A percentile compares a stretch with the other conserved stretches of the same genome.
Evolutionary conservation across 73 alveolate genomes (phyloP).

Genomic region (Blepharisma stoltei): DNA sequence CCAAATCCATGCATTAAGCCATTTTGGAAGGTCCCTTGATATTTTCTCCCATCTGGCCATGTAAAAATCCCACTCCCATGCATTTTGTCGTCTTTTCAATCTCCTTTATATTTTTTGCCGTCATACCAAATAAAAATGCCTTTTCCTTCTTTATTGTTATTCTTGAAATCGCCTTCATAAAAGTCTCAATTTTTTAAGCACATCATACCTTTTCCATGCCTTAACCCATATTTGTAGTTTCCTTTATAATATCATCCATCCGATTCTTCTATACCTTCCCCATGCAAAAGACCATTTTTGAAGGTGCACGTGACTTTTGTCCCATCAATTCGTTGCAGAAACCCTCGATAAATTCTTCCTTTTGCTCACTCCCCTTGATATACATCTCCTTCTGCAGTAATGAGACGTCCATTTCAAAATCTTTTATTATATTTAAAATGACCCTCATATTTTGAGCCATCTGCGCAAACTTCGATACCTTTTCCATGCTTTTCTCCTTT

Average conservation of each 20-base stretch:
- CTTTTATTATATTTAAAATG: too few species aligned
- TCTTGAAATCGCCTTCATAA: slow-evolving; percentile 54
- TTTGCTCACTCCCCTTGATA: too few species aligned
- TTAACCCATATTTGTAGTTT: slow-evolving; percentile 44
- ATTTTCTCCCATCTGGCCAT: slow-evolving; percentile 72
- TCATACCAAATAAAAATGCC: slow-evolving; percentile 57
- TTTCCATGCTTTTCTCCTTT: too few species aligned
- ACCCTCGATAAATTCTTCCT: too few species aligned
- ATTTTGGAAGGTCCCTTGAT: slow-evolving; percentile 59
- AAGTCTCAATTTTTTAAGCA: slow-evolving; percentile 62
- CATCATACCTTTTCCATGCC: slow-evolving; percentile 49
- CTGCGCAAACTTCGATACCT: too few species aligned
- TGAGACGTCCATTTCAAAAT: too few species aligned
- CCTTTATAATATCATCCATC: slow-evolving; percentile 51
- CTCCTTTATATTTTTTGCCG: slow-evolving; percentile 64
- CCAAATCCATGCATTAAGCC: slow-evolving; percentile 81
- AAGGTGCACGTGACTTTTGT: too few species aligned
- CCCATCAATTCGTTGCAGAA: too few species aligned
- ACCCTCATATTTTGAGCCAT: too few species aligned
- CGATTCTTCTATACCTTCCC: slow-evolving; percentile 30
- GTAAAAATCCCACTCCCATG: slow-evolving; percentile 81
- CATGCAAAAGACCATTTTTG: slow-evolving; percentile 13
- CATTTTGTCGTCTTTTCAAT: slow-evolving; percentile 66
- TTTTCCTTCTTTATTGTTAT: slow-evolving; percentile 52
- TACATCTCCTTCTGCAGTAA: too few species aligned